Base-by-base conservation (phyloP, 2,329 filamentous ascomycete species). In the Calonectria leucothoes region DNA sequence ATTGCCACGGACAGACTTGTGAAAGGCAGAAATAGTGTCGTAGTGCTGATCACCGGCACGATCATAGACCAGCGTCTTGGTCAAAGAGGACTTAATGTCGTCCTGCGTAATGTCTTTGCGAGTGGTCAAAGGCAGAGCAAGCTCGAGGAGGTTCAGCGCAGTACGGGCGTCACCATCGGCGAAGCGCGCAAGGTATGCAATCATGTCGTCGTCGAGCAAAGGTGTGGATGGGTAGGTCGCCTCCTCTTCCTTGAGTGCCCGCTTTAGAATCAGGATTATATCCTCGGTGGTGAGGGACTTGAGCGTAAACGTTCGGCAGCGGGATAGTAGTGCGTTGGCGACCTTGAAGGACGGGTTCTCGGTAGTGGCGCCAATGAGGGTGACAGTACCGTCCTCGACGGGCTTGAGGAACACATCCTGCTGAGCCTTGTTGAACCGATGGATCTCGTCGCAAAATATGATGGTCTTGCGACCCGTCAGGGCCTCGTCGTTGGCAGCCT, bases 321-420 rank as follows among this genome's bases (percentile, higher is more conserved):
- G 91, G 29, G 95, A 98, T 3, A 98, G 88, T 69, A 99, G 88
- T 2, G 97, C 96, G 76, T 92, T 93, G 78, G 97, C 94, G 51
- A 99, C 92, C 81, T 97, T 96, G 88, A 98, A 98, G 5, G 94
- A 96, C 0, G 97, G 97, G 78, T 99, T 99, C 84, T 99, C 97
- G 0, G 97, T 99, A 4, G 97, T 99, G 8, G 97, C 97, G 14
- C 96, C 97, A 74, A 98, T 97, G 35, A 99, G 88, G 0, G 95
- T 98, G 76, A 99, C 93, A 33, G 94, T 94, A 7, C 97, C 97
- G 1, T 93, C 93, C 85, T 99, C 97, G 27, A 98, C 96, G 0
- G 96, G 96, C 20, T 94, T 95, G 2, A 99, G 88, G 79, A 98
- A 98, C 1, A 98, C 94, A 84, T 98, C 97, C 82, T 99, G 97